Percentiles rank a stretch among this genome's conserved stretches.
These are phyloP conservation scores for Fusarium sulawesiense DNA, from an alignment of 2,329 filamentous ascomycete genomes.

Conservation along the genomic window DNA sequence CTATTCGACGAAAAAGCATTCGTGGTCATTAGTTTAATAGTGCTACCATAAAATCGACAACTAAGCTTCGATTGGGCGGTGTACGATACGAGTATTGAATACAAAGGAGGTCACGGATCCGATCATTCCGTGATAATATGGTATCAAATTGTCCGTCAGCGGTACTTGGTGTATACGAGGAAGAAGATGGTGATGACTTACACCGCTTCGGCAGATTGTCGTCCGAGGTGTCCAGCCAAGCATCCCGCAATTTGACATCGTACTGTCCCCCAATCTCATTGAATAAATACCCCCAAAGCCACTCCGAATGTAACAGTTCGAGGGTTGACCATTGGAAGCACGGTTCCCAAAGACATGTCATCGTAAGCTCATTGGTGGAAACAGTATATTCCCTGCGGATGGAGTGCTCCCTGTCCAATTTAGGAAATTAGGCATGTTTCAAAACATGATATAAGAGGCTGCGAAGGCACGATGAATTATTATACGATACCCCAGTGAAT, in stretches of 20 bases:
- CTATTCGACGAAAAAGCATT: no score
- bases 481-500: not conserved
- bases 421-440: not conserved
- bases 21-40: no score
- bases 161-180: not conserved
- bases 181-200: not conserved
- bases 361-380: conserved; percentile 39
- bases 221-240: not conserved
- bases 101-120: not conserved
- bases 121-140: not conserved
- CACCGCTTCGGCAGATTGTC: not conserved
- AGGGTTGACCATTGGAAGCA: conserved; percentile 11
- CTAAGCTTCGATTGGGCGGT: not conserved
- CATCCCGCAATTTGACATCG: not conserved
- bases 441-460: not conserved
- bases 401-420: conserved; percentile 14
- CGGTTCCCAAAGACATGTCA: not conserved
- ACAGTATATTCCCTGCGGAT: conserved; percentile 14
- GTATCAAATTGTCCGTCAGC: not conserved
- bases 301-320: not conserved
- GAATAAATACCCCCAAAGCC: not conserved
- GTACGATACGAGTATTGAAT: not conserved
- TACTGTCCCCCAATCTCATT: conserved; percentile 10
- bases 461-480: not conserved
- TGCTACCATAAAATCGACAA: not conserved